Evolutionary conservation across 352 stramenopile species (phyloP), one percentile per base, ranked within the genome.

Genomic region (Phytopythium ostracodes): DNA sequence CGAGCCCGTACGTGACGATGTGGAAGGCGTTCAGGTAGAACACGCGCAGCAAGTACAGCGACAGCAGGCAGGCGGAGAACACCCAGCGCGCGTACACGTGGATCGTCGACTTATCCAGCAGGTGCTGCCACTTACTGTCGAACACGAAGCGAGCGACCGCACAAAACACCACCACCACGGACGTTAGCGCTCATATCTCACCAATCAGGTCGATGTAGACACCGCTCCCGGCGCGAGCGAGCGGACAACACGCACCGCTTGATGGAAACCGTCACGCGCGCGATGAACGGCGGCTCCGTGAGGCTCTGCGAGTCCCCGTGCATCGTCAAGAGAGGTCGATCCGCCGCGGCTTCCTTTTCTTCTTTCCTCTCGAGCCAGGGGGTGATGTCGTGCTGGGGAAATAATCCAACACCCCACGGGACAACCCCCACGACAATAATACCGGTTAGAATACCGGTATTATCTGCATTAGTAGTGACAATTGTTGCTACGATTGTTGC

Each of bases 1-100:
- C 97, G 33, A 99, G 81, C 7, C 96, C 97, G 73, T 99, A 99
- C 1, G 97, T 99, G 25, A 99, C 92, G 69, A 99, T 99, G 77
- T 98, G 98, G 76, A 98, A 99, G 27, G 91, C 90, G 65, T 98
- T 96, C 17, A 98, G 61, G 52, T 81, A 75, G 72, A 96, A 97
- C 58, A 98, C 91, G 55, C 97, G 87, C 9, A 98, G 46, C 46
- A 98, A 84, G 75, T 99, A 99, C 14, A 99, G 65, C 59, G 63
- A 44, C 35, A 99, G 66, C 33, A 98, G 67, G 29, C 87, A 67
- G 7, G 68, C 62, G 56, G 98, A 98, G 20, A 87, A 71, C 42
- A 80, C 77, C 97, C 97, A 99, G 49, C 97, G 87, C 10, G 75
- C 79, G 49, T 94, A 87, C 46, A 98, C 78, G 71, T 99, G 89